A percentile compares a stretch with the other conserved stretches of the same genome.
phyloP scores from a whole-genome alignment of 2,329 filamentous ascomycete genomes.

The Tolypocladium paradoxum region DNA sequence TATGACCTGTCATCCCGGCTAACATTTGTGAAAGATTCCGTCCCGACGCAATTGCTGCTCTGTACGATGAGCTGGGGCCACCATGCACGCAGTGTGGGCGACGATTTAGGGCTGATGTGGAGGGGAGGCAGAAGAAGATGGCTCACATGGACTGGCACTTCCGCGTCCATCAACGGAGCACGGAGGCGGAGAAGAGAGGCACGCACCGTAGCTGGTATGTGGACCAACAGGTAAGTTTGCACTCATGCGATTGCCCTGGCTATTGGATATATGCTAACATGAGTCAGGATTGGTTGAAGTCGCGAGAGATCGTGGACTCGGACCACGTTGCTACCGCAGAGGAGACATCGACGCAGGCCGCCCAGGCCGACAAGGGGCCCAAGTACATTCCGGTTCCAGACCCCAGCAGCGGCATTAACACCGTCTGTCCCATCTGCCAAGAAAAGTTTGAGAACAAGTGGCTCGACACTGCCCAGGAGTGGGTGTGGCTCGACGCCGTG shows the following conservation, averaged over 20 bases:
- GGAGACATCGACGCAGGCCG: constrained; percentile 19
- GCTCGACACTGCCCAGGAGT: constrained; percentile 88
- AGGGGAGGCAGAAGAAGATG: constrained; percentile 76
- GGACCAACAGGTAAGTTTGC: constrained; percentile 60
- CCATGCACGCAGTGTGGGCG: constrained; percentile 88
- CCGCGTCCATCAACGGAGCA: constrained; percentile 78
- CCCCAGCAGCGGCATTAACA: constrained; percentile 61
- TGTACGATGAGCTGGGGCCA: constrained; percentile 75
- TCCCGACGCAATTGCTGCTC: constrained; percentile 57
- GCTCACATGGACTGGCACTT: constrained; percentile 98
- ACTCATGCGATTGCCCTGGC: background rate
- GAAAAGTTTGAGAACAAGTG: constrained; percentile 89
- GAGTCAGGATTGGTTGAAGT: constrained; percentile 75
- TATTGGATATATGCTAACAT: constrained; percentile 14
- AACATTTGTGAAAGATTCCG: constrained; percentile 45
- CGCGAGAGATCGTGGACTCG: constrained; percentile 67
- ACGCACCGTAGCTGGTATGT: constrained; percentile 94
- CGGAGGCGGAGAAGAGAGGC: constrained; percentile 73
- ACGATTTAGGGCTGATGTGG: constrained; percentile 66
- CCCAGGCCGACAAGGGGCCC: constrained; percentile 31
- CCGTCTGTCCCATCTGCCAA: constrained; percentile 85
- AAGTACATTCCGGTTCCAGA: constrained; percentile 79
- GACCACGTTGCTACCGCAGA: constrained; percentile 29
- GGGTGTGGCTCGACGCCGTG: constrained; percentile 88
- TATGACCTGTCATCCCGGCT: constrained; percentile 1